Base-by-base conservation (phyloP, 1,284 basidiomycete genomes). In the Fomitopsis palustris region DNA sequence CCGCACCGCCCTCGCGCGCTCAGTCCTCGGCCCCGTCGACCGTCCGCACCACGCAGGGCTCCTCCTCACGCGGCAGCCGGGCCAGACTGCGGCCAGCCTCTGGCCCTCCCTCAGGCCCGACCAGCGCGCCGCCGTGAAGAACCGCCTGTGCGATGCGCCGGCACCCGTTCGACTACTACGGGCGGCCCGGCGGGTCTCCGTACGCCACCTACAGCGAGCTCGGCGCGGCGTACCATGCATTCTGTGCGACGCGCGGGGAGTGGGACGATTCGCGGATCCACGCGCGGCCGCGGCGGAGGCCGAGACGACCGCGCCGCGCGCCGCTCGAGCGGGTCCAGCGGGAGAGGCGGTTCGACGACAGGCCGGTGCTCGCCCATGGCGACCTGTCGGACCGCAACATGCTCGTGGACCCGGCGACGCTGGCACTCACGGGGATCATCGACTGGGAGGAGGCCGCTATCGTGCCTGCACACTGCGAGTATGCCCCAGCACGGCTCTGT, bases 311-410 rank as follows among this genome's bases (percentile, higher is more conserved):
- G 5, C 52, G 55, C 6, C 5, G 29, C 39, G 19, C 16, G 4
- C 8, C 31, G 17, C 56, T 61, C 7, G 43, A 53, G 37, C 19
- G 21, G 43, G 17, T 43, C 35, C 59, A 61, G 47, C 45, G 43
- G 52, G 56, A 61, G 55, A 54, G 21, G 1, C 4, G 5, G 5
- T 42, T 25, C n/a, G 35, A 31, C 42, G 55, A 57, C 21, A 51
- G 59, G 7, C 61, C 71, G 3, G 70, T 73, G 8, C 60, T 72
- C 56, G 64, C 64, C 9, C 71, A 72, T 49, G 54, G 55, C 8
- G 69, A 72, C 45, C 55, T 72, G 8, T 58, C 61, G 41, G 58
- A 65, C 59, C 56, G 65, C 21, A 66, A 72, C 49, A 59, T 73
- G 33, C 53, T 68, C 25, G 49, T 72, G 29, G 64, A 64, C 43